phyloP scores from a whole-genome alignment of 352 stramenopile species.

The Phytophthora cactorum region DNA sequence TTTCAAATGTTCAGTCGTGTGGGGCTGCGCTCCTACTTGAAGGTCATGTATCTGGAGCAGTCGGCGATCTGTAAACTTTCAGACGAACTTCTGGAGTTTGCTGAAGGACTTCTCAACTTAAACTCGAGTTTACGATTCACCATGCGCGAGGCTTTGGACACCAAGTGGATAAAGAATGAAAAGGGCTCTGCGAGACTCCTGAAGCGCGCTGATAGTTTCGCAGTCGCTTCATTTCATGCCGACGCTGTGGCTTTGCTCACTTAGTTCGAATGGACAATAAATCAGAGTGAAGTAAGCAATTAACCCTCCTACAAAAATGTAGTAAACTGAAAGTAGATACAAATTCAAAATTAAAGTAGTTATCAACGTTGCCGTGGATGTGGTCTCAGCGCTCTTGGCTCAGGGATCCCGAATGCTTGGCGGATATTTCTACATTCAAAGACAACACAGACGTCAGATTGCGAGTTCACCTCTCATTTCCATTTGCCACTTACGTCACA shows the following conservation, averaged over 20 bases:
- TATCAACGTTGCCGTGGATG: not conserved
- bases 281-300: not conserved
- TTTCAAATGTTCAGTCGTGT: conserved; percentile 59
- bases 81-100: conserved; percentile 70
- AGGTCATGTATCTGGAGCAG: conserved; percentile 72
- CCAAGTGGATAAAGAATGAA: conserved; percentile 55
- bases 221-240: conserved; percentile 14
- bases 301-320: not conserved
- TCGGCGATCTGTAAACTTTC: conserved; percentile 61
- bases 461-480: too few relatives aligned
- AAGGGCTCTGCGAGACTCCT: conserved; percentile 11
- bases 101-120: conserved; percentile 86
- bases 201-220: conserved; percentile 8
- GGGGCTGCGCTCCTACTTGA: conserved; percentile 58
- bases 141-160: conserved; percentile 69
- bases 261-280: not conserved
- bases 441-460: not conserved
- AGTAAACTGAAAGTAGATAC: too few relatives aligned
- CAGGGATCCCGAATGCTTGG: not conserved
- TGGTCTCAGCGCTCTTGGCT: not conserved
- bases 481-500: not conserved
- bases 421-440: not conserved
- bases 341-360: too few relatives aligned
- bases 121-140: conserved; percentile 84
- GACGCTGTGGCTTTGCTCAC: conserved; percentile 15